Evolutionary conservation across 1,284 basidiomycete genomes (phyloP), one percentile per base, ranked within the genome.

Genomic region (Schizophyllum amplum): DNA sequence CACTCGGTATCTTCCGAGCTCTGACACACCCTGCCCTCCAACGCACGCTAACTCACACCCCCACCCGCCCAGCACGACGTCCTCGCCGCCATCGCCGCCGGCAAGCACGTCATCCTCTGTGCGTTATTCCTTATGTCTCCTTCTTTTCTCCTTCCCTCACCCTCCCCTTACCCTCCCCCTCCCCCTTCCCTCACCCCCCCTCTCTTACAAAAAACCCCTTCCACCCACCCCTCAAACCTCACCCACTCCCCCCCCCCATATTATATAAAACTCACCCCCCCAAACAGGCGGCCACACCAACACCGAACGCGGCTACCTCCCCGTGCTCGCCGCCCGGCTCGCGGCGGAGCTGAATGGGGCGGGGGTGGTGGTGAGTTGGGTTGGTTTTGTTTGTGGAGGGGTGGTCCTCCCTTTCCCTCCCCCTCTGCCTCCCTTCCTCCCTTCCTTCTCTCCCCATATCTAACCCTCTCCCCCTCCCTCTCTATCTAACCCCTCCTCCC

Each of bases 231-330:
- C 65, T 61, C 63, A 60, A 62, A 57, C 27, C 58, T 65, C 61
- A 63, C 23, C 58, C n/a, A 27, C 53, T 33, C 9, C 27, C 27
- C 13, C 62, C 61, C 58, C 61, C 49, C 51, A 57, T 53, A 47
- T 56, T 5, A 54, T 58, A 59, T 52, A n/a, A 55, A 24, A 47
- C 13, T 6, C 13, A 33, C 27, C 17, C 9, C 47, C 24, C 24
- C 47, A 46, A 56, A 53, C 61, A 86, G 84, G 83, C 66, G 85
- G 88, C 24, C 90, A 95, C 72, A 87, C 90, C 23, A 94, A 93
- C 72, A 92, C 92, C 24, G 92, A 95, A 74, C 86, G 92, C 26
- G 90, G 90, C 0, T 95, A 91, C 70, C 84, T 95, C 56, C 79
- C 82, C 1, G 74, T 82, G 21, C 78, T 94, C 22, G 84, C 83